Evolutionary conservation across 768 basidiomycete genomes (phyloP).

Genomic region (Lentinus brumalis): DNA sequence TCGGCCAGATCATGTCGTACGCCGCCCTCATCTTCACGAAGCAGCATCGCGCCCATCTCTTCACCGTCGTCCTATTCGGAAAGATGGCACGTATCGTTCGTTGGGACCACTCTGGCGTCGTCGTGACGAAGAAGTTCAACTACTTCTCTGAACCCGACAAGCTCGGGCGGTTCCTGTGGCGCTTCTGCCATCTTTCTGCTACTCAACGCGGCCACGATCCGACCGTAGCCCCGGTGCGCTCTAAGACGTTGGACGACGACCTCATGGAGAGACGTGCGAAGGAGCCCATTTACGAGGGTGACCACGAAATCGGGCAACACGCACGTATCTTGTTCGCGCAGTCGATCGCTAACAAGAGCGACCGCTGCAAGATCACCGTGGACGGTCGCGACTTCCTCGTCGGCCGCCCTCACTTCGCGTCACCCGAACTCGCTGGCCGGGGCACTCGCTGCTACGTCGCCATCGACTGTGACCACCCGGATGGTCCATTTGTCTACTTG

Average conservation of each 20-base stretch:
- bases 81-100: conserved; percentile 2
- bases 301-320: no score
- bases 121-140: conserved; percentile 1
- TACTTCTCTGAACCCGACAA: background rate
- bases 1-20: conserved; percentile 8
- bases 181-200: background rate
- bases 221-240: background rate
- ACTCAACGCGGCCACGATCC: conserved; percentile 3
- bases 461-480: background rate
- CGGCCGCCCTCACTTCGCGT: background rate
- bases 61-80: conserved; percentile 10
- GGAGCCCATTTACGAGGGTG: no score
- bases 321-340: no score
- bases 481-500: background rate
- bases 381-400: background rate
- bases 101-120: background rate
- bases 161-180: conserved; percentile 6
- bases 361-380: no score
- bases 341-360: no score
- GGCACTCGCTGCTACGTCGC: conserved; percentile 1
- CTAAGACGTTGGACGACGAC: no score
- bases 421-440: background rate
- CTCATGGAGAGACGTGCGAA: no score
- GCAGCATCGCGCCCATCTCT: conserved; percentile 3
- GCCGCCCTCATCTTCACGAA: background rate